Evolutionary conservation across 2,329 filamentous ascomycete species (phyloP).

Genomic region (Pestalotiopsis sp.): DNA sequence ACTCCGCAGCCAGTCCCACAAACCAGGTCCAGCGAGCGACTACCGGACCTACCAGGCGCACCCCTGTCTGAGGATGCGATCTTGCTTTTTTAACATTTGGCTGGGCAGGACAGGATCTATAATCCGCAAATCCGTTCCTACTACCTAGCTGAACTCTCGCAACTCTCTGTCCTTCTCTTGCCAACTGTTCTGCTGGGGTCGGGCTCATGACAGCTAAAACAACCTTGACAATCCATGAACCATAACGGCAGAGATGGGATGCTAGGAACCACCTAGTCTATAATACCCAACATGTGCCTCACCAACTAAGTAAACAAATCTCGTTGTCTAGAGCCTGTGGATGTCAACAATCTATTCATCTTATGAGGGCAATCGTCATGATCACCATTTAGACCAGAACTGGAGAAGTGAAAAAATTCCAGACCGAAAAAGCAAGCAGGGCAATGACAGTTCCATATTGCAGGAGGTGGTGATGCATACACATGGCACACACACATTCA

Average conservation of each 20-base stretch:
- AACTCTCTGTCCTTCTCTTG: neutral
- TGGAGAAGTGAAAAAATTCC: neutral
- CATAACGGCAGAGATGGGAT: neutral
- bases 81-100: slow-evolving; percentile 2
- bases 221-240: slow-evolving; percentile 3
- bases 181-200: neutral
- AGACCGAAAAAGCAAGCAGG: neutral
- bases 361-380: neutral
- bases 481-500: neutral
- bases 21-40: neutral
- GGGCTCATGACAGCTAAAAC: neutral
- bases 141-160: neutral
- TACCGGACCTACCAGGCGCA: slow-evolving; percentile 5
- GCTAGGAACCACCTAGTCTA: neutral
- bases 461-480: neutral
- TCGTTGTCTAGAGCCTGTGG: neutral
- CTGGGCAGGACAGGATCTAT: slow-evolving; percentile 4
- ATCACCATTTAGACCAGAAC: neutral
- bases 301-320: neutral
- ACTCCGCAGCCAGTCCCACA: neutral
- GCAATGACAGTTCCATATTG: neutral
- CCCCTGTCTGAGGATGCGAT: slow-evolving; percentile 3
- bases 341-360: neutral
- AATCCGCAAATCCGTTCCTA: neutral
- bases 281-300: neutral